Conservation (phyloP, 169 alveolate genomes). For the Plasmodium coatneyi region DNA sequence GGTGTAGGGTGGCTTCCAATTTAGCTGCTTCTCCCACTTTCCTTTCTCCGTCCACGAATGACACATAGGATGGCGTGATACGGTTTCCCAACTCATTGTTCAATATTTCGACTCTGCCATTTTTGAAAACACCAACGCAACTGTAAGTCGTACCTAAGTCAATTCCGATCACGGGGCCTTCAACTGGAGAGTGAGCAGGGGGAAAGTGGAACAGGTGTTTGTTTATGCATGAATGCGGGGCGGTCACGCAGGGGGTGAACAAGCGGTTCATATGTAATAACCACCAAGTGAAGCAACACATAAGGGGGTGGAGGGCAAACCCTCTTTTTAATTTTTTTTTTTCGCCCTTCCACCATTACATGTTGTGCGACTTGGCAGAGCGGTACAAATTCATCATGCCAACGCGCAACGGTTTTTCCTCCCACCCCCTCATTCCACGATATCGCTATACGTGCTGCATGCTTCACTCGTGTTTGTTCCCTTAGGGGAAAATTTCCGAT, state of each 20-base stretch:
- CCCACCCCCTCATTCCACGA: neutral
- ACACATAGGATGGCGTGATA: slow-evolving; percentile 98
- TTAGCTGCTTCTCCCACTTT: slow-evolving; percentile 98
- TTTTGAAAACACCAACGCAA: slow-evolving; percentile 98
- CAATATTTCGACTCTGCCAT: slow-evolving; percentile 98
- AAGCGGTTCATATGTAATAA: neutral
- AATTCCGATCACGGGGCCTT: slow-evolving; percentile 97
- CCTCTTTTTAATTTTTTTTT: no score
- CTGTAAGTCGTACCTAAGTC: slow-evolving; percentile 99
- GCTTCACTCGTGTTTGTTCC: neutral
- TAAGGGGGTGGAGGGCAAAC: neutral
- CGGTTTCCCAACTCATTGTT: slow-evolving; percentile 94
- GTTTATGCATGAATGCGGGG: neutral
- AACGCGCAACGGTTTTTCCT: neutral
- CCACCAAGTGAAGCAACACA: neutral
- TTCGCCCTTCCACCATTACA: neutral
- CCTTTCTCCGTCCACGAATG: slow-evolving; percentile 96
- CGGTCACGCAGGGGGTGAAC: neutral
- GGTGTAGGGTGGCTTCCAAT: slow-evolving; percentile 97
- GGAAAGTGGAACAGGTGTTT: neutral
- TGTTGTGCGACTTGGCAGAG: neutral
- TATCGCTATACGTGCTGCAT: neutral
- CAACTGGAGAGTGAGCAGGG: slow-evolving; percentile 73
- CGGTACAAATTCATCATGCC: neutral
- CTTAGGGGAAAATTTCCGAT: neutral